Evolutionary conservation across 257 asterid species (phyloP).

Genomic region (Fraxinus anomala): DNA sequence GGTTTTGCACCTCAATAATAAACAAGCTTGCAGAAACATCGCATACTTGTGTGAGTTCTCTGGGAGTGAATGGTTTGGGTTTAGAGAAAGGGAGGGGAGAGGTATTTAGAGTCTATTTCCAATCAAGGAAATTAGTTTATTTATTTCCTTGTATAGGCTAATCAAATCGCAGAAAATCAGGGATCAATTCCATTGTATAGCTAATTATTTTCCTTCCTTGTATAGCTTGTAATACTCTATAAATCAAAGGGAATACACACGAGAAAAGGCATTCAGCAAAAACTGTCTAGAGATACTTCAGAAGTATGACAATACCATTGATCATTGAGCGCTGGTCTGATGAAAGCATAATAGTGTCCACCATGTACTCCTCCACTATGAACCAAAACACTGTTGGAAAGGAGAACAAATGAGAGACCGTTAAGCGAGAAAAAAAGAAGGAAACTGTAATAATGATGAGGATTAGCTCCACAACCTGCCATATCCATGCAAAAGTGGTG

Average conservation of each 20-base stretch:
- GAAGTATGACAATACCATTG: conserved; percentile 56
- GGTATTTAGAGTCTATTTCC: too few species aligned
- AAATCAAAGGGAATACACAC: too few species aligned
- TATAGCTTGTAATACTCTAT: too few species aligned
- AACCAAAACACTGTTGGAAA: conserved; percentile 84
- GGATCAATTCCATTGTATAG: too few species aligned
- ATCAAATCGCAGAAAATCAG: too few species aligned
- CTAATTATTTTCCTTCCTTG: too few species aligned
- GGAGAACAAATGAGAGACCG: conserved; percentile 19
- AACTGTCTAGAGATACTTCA: background rate
- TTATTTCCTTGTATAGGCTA: too few species aligned
- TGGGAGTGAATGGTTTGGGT: background rate
- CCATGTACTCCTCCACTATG: conserved; percentile 98
- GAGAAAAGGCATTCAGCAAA: too few species aligned
- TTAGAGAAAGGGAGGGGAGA: background rate
- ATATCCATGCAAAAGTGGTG: background rate
- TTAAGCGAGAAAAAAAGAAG: conserved; percentile 2
- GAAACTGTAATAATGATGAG: background rate
- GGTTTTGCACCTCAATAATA: background rate
- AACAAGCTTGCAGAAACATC: background rate
- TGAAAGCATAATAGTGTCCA: conserved; percentile 95
- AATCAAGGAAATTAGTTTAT: too few species aligned
- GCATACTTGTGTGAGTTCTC: background rate
- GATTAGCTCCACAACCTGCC: background rate
- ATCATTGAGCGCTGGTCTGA: conserved; percentile 89